A percentile compares a stretch with the other conserved stretches of the same genome.
phyloP scores from a whole-genome alignment of 2,329 filamentous ascomycete species.

The Trichoderma semiorbis region DNA sequence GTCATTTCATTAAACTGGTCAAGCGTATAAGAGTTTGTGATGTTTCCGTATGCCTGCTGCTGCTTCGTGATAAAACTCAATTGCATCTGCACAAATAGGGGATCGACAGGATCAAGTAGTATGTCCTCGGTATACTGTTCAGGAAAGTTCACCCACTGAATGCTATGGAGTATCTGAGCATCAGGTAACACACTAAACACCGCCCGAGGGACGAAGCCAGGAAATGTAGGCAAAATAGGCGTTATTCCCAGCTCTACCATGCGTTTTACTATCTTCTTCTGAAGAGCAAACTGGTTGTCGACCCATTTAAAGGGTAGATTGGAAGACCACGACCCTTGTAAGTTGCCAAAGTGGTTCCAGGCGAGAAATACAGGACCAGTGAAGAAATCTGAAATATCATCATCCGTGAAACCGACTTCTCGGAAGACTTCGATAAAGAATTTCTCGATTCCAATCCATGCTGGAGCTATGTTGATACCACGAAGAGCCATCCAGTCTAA shows the following conservation, averaged over 20 bases:
- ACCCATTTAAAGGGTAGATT: slow-evolving; percentile 39
- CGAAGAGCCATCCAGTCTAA: slow-evolving; percentile 50
- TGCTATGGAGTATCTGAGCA: not conserved
- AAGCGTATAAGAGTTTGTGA: not conserved
- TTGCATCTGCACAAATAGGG: not conserved
- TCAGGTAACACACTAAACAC: not conserved
- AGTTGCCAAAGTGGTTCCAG: slow-evolving; percentile 53
- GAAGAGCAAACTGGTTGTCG: not conserved
- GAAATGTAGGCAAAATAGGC: not conserved
- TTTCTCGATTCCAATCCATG: slow-evolving; percentile 50
- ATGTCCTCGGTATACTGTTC: not conserved
- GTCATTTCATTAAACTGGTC: not conserved
- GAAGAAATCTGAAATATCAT: slow-evolving; percentile 43
- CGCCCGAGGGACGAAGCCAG: not conserved
- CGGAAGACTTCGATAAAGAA: slow-evolving; percentile 33
- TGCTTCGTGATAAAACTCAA: not conserved
- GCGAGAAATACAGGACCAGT: slow-evolving; percentile 48
- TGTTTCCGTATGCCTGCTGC: not conserved
- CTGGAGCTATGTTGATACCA: slow-evolving; percentile 47
- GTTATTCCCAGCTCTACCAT: not conserved
- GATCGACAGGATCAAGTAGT: not conserved
- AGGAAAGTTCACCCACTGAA: not conserved
- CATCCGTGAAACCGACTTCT: slow-evolving; percentile 22
- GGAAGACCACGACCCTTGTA: slow-evolving; percentile 47
- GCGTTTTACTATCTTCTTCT: not conserved